Evolutionary conservation across 2,329 filamentous ascomycete genomes (phyloP), one percentile per base, ranked within the genome.

Genomic region (Purpureocillium lavendulum): DNA sequence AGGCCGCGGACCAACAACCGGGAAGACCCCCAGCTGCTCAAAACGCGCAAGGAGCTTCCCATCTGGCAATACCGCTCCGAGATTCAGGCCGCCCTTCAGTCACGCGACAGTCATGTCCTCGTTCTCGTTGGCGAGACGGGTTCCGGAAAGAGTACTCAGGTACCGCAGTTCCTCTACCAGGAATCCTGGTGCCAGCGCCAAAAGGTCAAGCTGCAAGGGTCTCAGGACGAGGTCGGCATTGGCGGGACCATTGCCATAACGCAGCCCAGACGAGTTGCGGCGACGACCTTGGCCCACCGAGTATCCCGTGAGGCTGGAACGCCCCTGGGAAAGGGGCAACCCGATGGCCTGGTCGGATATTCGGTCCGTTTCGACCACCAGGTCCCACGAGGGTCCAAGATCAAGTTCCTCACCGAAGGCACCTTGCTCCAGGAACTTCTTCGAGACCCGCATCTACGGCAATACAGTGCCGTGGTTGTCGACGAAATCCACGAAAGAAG

Each of bases 401-500:
- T 98, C 63, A 97, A 97, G 56, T 98, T 88, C 52, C 67, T 98
- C 46, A 98, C 92, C 0, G 94, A 98, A 60, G 92, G 92, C 52
- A 97, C 95, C 82, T 70, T 98, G 38, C 70, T 98, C 12, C 89
- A 97, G 58, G 94, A 98, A 61, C 82, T 98, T 61, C 62, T 98
- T 43, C 75, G 83, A 39, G 92, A 98, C 58, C 86, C 87, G 1
- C 72, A 81, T 53, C 70, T 98, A 54, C 77, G 75, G 26, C 80
- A 86, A 55, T 98, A 98, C 57, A 94, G 87, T 53, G 88, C 84
- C 4, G 73, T 98, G 1, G 74, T 98, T 14, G 87, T 98, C 7
- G 92, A 98, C 61, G 92, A 98, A 60, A 92, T 98, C 11, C 92
- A 98, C 65, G 92, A 98, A 65, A 75, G 92, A 50, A 94, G 89